Evolutionary conservation across 805 yeast genomes (phyloP).

Genomic region (Candida quercuum): DNA sequence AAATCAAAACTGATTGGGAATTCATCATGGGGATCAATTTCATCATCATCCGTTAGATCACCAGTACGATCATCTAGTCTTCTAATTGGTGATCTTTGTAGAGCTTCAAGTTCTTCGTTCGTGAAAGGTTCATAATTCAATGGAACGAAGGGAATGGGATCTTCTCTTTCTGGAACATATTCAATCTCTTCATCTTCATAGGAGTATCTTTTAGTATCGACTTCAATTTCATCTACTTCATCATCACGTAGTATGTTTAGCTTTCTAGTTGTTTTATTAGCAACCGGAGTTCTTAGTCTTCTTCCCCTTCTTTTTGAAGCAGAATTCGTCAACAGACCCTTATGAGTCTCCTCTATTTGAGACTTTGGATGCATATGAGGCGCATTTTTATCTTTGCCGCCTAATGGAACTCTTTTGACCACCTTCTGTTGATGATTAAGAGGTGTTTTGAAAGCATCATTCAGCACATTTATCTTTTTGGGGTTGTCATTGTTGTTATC

Average conservation of each 20-base stretch:
- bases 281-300: conserved; percentile 16
- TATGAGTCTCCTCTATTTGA: background rate
- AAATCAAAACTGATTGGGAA: conserved; percentile 22
- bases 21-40: conserved; percentile 12
- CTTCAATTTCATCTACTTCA: conserved; percentile 17
- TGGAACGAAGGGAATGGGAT: conserved; percentile 40
- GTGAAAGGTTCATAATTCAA: conserved; percentile 37
- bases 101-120: conserved; percentile 25
- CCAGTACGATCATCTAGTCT: conserved; percentile 10
- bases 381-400: conserved; percentile 21
- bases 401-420: conserved; percentile 21
- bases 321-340: conserved; percentile 1
- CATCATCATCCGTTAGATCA: conserved; percentile 4
- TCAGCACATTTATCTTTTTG: background rate
- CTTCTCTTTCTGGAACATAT: conserved; percentile 33
- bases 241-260: conserved; percentile 27
- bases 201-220: conserved; percentile 6
- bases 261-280: conserved; percentile 20
- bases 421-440: background rate
- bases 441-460: conserved; percentile 11
- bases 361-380: background rate
- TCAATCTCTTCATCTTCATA: conserved; percentile 42
- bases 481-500: background rate
- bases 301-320: conserved; percentile 9
- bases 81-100: conserved; percentile 18